phyloP scores from a whole-genome alignment of 2,329 filamentous ascomycete genomes.

The Pyrenochaeta sp. region DNA sequence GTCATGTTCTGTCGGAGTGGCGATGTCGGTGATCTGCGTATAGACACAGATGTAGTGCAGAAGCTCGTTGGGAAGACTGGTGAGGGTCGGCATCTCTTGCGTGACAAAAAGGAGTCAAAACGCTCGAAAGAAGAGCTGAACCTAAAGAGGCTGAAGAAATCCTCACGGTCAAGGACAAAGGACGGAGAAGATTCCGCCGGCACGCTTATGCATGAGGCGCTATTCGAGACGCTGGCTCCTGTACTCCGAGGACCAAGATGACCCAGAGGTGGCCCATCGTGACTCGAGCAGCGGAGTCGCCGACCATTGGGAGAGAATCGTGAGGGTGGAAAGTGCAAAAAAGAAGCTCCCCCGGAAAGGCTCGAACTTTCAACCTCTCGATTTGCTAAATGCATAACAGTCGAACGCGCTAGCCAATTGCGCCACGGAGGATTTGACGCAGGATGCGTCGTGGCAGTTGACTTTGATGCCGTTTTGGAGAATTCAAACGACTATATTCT shows the following conservation, averaged over 20 bases:
- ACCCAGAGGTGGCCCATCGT: not conserved
- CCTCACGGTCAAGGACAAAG: not conserved
- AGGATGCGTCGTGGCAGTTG: constrained; percentile 9
- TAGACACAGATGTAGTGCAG: not conserved
- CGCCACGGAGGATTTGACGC: constrained; percentile 45
- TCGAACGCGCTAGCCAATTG: constrained; percentile 67
- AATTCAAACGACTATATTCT: not conserved
- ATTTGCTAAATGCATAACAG: constrained; percentile 54
- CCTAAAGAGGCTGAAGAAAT: not conserved
- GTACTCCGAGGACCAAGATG: not conserved
- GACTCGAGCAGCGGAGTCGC: not conserved
- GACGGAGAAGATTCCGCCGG: not conserved
- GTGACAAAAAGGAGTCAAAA: not conserved
- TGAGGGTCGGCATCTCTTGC: not conserved
- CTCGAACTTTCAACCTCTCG: constrained; percentile 37
- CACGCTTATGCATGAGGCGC: constrained; percentile 1
- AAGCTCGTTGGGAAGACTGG: constrained; percentile 3
- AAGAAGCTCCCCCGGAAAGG: constrained; percentile 33
- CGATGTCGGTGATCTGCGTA: not conserved
- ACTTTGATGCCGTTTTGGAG: constrained; percentile 1
- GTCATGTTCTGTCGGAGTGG: not conserved
- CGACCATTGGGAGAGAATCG: not conserved
- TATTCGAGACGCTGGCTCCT: not conserved
- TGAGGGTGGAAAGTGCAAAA: constrained; percentile 9
- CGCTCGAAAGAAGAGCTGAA: not conserved